Conservation (phyloP, 768 basidiomycete genomes). For the Pleurotus tuber-regium region DNA sequence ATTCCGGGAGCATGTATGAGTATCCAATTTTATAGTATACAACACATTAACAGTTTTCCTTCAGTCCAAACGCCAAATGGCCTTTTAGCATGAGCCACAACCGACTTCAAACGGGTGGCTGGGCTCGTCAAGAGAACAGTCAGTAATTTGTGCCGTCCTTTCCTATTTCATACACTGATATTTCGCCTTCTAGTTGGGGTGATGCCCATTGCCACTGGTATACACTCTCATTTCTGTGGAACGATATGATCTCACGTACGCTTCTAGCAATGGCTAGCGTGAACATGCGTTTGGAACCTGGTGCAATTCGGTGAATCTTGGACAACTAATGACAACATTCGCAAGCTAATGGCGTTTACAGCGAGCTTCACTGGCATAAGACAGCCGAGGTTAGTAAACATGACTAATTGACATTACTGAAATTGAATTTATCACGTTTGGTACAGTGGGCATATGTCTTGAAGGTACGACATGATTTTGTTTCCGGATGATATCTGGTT, state of each 20-base stretch:
- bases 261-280: conserved; percentile 40
- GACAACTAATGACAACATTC: background rate
- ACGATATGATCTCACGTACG: conserved; percentile 4
- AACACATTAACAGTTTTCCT: background rate
- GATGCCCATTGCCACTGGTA: conserved; percentile 52
- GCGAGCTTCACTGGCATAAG: conserved; percentile 56
- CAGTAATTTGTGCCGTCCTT: conserved; percentile 8
- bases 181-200: conserved; percentile 29
- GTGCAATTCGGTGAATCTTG: conserved; percentile 40
- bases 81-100: conserved; percentile 54
- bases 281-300: conserved; percentile 51
- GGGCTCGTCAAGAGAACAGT: conserved; percentile 59
- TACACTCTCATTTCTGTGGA: conserved; percentile 15
- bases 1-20: conserved; percentile 40
- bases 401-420: background rate
- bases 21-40: background rate
- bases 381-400: conserved; percentile 37
- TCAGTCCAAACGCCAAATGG: conserved; percentile 53
- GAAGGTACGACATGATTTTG: conserved; percentile 31
- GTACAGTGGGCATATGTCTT: conserved; percentile 53
- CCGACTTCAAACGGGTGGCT: conserved; percentile 55
- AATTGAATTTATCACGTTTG: conserved; percentile 8
- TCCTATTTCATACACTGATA: background rate
- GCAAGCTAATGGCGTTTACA: conserved; percentile 20
- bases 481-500: too few relatives aligned